Conservation (phyloP, 2,329 filamentous ascomycete species). For the Diaporthe eres region DNA sequence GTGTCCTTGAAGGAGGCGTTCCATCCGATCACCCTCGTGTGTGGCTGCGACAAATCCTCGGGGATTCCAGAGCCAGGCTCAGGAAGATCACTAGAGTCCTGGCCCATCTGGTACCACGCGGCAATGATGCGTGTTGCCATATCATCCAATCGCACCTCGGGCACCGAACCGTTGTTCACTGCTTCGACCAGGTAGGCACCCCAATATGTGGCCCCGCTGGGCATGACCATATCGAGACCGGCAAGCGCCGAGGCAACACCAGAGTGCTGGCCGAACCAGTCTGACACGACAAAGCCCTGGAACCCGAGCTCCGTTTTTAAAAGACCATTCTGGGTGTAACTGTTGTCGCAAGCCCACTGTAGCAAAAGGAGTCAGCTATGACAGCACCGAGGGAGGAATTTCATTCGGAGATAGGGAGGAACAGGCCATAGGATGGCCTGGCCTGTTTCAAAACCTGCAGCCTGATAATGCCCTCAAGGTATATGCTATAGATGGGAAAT, state of each 20-base stretch:
- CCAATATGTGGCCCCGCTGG: constrained; percentile 58
- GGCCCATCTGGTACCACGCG: constrained; percentile 69
- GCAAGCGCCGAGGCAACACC: constrained; percentile 73
- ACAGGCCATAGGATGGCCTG: no score
- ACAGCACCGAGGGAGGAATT: no score
- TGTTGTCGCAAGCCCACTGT: constrained; percentile 74
- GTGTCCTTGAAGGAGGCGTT: constrained; percentile 59
- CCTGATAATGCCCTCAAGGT: no score
- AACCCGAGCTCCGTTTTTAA: constrained; percentile 72
- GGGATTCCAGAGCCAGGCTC: constrained; percentile 68
- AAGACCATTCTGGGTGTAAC: constrained; percentile 73
- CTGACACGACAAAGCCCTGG: constrained; percentile 73
- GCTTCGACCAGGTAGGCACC: constrained; percentile 68
- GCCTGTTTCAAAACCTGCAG: no score
- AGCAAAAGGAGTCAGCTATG: no score
- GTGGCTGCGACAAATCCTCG: constrained; percentile 61
- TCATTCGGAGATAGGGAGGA: no score
- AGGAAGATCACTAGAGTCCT: constrained; percentile 61
- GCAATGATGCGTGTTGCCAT: constrained; percentile 64
- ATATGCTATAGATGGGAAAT: no score
- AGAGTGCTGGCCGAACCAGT: constrained; percentile 76
- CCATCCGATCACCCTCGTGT: constrained; percentile 67
- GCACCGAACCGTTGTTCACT: constrained; percentile 72
- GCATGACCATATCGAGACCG: constrained; percentile 82
- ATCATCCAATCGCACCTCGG: constrained; percentile 69